These are phyloP conservation scores for Diaporthe nobilis DNA, from an alignment of 2,329 filamentous ascomycete species.

Conservation along the genomic window DNA sequence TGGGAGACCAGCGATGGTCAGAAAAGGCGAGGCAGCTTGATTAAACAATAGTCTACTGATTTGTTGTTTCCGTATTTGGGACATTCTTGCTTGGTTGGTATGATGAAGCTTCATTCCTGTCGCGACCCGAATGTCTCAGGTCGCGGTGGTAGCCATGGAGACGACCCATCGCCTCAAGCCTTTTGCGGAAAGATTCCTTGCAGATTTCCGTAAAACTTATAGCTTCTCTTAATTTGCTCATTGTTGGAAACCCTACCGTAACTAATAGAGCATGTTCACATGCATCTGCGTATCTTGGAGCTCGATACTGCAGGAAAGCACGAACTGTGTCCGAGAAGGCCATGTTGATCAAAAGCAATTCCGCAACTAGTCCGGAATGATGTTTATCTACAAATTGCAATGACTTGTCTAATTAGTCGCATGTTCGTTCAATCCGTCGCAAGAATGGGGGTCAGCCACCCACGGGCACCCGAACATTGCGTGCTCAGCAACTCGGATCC, in stretches of 20 bases:
- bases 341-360: neutral
- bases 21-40: too few relatives aligned
- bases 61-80: neutral
- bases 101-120: constrained; percentile 23
- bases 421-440: neutral
- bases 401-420: neutral
- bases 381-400: neutral
- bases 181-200: neutral
- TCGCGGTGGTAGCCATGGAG: constrained; percentile 2
- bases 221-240: neutral
- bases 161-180: neutral
- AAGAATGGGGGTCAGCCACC: neutral
- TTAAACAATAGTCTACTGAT: neutral
- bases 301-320: neutral
- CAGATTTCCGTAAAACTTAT: neutral
- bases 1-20: too few relatives aligned
- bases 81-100: neutral
- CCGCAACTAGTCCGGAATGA: neutral
- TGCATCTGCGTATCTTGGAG: neutral
- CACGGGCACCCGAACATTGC: neutral
- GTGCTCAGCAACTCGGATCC: neutral
- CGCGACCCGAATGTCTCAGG: constrained; percentile 12
- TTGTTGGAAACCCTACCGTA: neutral
- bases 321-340: neutral
- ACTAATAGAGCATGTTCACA: too few relatives aligned